Base-by-base conservation (phyloP, 139 green algal genomes). In the Zygnema circumcarinatum region DNA sequence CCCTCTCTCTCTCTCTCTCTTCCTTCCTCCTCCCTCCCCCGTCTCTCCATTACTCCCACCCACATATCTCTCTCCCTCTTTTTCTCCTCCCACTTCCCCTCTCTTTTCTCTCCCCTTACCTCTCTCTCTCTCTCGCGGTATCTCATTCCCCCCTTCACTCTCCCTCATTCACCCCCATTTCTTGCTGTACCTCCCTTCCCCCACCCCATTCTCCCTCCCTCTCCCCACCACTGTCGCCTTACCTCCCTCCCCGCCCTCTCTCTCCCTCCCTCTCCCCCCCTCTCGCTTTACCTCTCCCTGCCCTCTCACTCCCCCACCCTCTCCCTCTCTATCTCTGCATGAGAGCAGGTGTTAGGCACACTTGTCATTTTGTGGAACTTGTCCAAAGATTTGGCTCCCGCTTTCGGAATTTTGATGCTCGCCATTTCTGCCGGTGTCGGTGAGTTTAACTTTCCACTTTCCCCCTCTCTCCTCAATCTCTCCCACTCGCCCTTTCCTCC, bases 371-470 rank as follows among this genome's bases (percentile, higher is more conserved):
- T 88, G 11, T 90, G n/a, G 25, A 20, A 2, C 20, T n/a, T 90
- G 39, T 81, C 81, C 36, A 76, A 2, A 74, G 33, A 88, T 3
- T 31, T 89, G 22, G 84, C 84, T n/a, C 84, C 84, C 36, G n/a
- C 83, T 16, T 31, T 89, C 22, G 80, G 25, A 39, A 72, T 83
- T 41, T 41, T 83, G 29, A 83, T 83, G 11, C 25, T 74, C 35
- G 33, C 40, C 31, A 41, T 83, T 39, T 83, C 75, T 22, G 32
- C 32, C 31, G 75, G 75, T 31, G 75, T 74, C 11, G 75, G 75
- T 83, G 35, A 11, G 72, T 79, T 79, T 20, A 32, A 21, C 16
- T 35, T 16, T 21, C 7, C 75, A 21, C 38, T 7, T 25, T 21
- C 36, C 47, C 33, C 33, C 75, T 74, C 33, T 3, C 75, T 83